Evolutionary conservation across 495 filamentous ascomycete genomes (phyloP), one percentile per base, ranked within the genome.

Genomic region (Lasiosphaeria ovina): DNA sequence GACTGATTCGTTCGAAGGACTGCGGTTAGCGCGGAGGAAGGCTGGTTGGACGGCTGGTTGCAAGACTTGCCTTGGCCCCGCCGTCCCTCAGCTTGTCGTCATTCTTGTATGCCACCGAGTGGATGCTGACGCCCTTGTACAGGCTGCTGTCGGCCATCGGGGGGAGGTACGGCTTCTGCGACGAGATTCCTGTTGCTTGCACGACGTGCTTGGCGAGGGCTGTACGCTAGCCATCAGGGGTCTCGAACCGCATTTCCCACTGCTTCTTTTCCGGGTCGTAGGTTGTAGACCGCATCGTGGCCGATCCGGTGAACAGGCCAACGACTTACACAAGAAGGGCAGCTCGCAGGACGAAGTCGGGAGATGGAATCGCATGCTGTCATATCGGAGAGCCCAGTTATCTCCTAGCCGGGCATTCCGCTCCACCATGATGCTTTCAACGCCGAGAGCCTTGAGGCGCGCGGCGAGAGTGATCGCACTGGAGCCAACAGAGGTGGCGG

Each of bases 311-410:
- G n/a, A 24, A 24, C 24, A 24, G 24, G 24, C 24, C 24, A 24
- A 44, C 6, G 34, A 55, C 68, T 51, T 55, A 72, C 67, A 52
- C 31, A 68, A 31, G 50, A 64, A 72, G 0, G 71, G 69, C 65
- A 68, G 54, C 4, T 69, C 66, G 60, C 63, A 69, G 54, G 59
- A 38, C 3, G 67, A 50, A 1, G 65, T 72, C 12, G 68, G 64
- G 4, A 74, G 57, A 40, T 76, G 73, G 54, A 76, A 70, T 35
- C 54, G 57, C 45, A 76, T 17, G 49, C 50, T 64, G 50, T 76
- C 71, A 56, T 76, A 76, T 0, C 73, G 69, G 7, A 60, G 38
- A 10, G 57, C 58, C 73, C 73, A 76, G 64, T 69, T 76, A 55
- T 76, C 73, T 2, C 73, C 73, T 6, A 66, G 60, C 6, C 59